These are phyloP conservation scores for Suillus spraguei DNA, from an alignment of 768 basidiomycete genomes.

Conservation along the genomic window DNA sequence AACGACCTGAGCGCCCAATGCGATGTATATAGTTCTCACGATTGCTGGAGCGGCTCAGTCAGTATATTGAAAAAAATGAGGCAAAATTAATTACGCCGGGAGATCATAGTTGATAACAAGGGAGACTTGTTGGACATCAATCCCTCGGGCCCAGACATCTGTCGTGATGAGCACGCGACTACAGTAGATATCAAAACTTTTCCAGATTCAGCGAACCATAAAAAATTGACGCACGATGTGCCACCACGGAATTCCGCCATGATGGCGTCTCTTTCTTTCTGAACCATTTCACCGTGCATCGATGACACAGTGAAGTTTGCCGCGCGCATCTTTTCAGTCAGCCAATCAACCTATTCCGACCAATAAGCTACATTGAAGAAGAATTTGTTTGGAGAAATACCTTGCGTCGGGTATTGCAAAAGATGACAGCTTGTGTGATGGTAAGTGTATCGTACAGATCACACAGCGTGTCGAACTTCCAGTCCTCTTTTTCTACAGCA, in stretches of 20 bases:
- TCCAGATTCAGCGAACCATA: constrained; percentile 11
- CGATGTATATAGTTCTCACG: constrained; percentile 99
- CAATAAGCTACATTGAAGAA: constrained; percentile 14
- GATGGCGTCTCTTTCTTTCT: constrained; percentile 93
- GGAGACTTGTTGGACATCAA: constrained; percentile 98
- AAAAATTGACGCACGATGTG: constrained; percentile 66
- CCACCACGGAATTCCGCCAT: constrained; percentile 97
- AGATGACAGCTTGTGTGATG: constrained; percentile 98
- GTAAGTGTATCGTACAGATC: constrained; percentile 98
- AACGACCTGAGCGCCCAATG: constrained; percentile 98
- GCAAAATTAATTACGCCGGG: constrained; percentile 70
- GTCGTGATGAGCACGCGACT: constrained; percentile 95
- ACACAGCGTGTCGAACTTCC: constrained; percentile 98
- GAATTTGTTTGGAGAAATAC: constrained; percentile 40
- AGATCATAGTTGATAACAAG: constrained; percentile 97
- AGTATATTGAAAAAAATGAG: constrained; percentile 14
- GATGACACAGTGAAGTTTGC: constrained; percentile 98
- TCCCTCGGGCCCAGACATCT: constrained; percentile 97
- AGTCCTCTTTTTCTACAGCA: constrained; percentile 99
- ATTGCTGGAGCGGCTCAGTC: constrained; percentile 51
- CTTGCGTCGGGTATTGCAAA: constrained; percentile 98
- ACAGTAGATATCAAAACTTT: constrained; percentile 8
- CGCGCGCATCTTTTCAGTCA: constrained; percentile 98
- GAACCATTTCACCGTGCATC: constrained; percentile 96
- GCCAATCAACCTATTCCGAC: constrained; percentile 81